phyloP scores from a whole-genome alignment of 2,329 filamentous ascomycete species.

The Cladophialophora chaetospira region DNA sequence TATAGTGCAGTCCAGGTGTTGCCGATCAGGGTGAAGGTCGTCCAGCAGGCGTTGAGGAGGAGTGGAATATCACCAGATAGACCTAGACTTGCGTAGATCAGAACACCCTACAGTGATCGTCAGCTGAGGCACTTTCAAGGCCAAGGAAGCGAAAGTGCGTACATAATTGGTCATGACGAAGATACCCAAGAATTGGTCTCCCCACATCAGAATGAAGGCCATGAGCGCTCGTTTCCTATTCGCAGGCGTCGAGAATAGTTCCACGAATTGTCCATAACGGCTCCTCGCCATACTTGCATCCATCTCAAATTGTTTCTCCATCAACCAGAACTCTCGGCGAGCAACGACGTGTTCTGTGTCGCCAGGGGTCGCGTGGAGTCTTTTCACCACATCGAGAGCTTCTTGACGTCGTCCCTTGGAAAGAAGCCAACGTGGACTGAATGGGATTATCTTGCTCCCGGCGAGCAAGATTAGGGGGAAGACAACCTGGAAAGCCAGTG shows the following conservation, averaged over 20 bases:
- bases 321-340: constrained; percentile 47
- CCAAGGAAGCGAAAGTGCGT: background rate
- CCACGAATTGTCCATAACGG: constrained; percentile 47
- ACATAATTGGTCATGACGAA: constrained; percentile 25
- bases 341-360: constrained; percentile 41
- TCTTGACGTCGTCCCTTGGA: constrained; percentile 43
- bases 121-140: constrained; percentile 38
- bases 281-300: constrained; percentile 34
- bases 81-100: constrained; percentile 44
- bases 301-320: constrained; percentile 48
- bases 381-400: constrained; percentile 39
- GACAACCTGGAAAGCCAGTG: constrained; percentile 40
- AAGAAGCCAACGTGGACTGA: constrained; percentile 40
- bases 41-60: constrained; percentile 49
- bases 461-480: constrained; percentile 35
- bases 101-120: constrained; percentile 44
- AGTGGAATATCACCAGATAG: constrained; percentile 44
- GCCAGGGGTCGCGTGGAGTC: constrained; percentile 38
- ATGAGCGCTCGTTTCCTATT: constrained; percentile 47
- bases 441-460: constrained; percentile 38
- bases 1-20: constrained; percentile 47
- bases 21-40: constrained; percentile 44
- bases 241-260: constrained; percentile 46
- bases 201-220: constrained; percentile 46
- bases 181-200: constrained; percentile 41